A percentile compares a stretch with the other conserved stretches of the same genome.
Conservation (phyloP, 192 early-diverging fungal species). For the Mortierella alpina region DNA sequence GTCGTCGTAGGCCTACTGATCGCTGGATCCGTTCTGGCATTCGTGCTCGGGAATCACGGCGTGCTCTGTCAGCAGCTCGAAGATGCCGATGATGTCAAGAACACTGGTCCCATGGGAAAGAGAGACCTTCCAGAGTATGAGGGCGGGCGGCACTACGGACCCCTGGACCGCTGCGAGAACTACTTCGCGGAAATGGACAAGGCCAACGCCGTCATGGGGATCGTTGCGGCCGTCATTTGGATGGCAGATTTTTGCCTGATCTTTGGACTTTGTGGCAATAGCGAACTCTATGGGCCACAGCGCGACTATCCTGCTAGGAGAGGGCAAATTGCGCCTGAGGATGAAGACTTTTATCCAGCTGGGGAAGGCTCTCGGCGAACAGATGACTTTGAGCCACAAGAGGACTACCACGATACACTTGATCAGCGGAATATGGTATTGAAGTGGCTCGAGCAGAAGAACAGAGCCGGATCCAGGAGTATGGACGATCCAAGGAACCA, state of each 20-base stretch:
- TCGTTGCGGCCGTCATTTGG: slow-evolving; percentile 30
- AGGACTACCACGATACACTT: slow-evolving; percentile 15
- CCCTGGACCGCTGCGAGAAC: slow-evolving; percentile 19
- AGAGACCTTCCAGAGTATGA: slow-evolving; percentile 10
- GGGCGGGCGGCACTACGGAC: slow-evolving; percentile 6
- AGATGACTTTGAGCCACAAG: not conserved
- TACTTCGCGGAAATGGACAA: slow-evolving; percentile 27
- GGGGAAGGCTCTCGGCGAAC: not conserved
- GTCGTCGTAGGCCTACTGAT: slow-evolving; percentile 26
- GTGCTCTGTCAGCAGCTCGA: slow-evolving; percentile 2
- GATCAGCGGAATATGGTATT: slow-evolving; percentile 11
- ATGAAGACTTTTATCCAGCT: not conserved
- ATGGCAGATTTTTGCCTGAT: slow-evolving; percentile 33
- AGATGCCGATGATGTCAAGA: not conserved
- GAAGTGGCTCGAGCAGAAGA: slow-evolving; percentile 3
- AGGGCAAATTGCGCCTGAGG: not conserved
- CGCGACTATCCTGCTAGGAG: not conserved
- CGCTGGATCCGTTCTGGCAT: slow-evolving; percentile 5
- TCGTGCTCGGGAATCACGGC: slow-evolving; percentile 7
- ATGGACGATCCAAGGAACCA: slow-evolving; percentile 9
- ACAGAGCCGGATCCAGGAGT: not conserved
- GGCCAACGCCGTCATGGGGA: slow-evolving; percentile 28
- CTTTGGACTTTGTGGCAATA: slow-evolving; percentile 27
- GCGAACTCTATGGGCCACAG: slow-evolving; percentile 5
- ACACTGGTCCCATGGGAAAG: not conserved